Evolutionary conservation across 306 rosid genomes (phyloP).

Genomic region (Rubus idaeus): DNA sequence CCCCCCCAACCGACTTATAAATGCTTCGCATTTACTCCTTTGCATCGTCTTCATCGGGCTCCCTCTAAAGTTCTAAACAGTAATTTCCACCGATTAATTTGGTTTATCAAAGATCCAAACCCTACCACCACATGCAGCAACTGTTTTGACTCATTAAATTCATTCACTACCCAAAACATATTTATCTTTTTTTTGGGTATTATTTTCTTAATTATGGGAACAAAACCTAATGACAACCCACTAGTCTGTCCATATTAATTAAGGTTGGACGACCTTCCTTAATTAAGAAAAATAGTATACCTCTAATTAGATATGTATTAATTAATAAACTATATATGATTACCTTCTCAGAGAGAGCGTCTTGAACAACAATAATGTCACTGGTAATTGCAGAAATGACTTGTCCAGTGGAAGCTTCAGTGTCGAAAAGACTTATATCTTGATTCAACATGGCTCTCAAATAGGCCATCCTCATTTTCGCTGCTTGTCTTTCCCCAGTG

Average conservation of each 20-base stretch:
- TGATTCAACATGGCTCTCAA: conserved; percentile 80
- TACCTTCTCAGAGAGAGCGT: conserved; percentile 90
- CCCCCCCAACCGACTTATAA: conserved; percentile 27
- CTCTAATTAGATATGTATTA: neutral
- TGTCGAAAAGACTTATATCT: conserved; percentile 88
- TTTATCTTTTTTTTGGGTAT: neutral
- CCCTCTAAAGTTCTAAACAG: too few species aligned
- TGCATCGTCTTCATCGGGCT: neutral
- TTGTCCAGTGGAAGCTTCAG: conserved; percentile 89
- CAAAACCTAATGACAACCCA: neutral
- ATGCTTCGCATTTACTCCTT: conserved; percentile 44
- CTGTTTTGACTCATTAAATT: neutral
- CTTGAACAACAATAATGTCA: conserved; percentile 87
- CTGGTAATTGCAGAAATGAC: conserved; percentile 87
- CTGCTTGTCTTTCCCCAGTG: conserved; percentile 90
- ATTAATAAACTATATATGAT: neutral
- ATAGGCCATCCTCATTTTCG: conserved; percentile 97
- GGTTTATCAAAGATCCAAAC: neutral
- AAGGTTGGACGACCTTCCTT: conserved; percentile 3
- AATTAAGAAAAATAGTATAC: neutral
- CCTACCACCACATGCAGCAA: neutral
- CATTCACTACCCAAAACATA: neutral
- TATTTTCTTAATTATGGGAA: neutral
- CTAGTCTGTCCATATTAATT: neutral
- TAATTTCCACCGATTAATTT: neutral